Conservation (phyloP, 306 rosid species). For the Senna tora region DNA sequence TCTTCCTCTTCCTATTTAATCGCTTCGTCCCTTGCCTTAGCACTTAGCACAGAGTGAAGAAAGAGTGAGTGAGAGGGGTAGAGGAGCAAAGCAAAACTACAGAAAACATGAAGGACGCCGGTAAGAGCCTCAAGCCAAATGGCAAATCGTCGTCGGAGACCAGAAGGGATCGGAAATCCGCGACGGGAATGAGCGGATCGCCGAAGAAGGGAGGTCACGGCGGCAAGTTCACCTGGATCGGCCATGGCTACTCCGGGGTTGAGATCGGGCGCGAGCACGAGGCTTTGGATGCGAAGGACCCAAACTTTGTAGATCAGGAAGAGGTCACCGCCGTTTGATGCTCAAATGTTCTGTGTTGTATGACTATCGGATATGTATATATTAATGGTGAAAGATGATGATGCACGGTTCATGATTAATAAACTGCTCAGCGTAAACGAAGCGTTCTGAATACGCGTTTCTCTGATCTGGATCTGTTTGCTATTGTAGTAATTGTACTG, state of each 20-base stretch:
- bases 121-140: slow-evolving; percentile 56
- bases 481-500: neutral
- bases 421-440: neutral
- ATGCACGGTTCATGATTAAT: neutral
- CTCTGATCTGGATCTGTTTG: slow-evolving; percentile 4
- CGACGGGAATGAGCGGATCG: slow-evolving; percentile 82
- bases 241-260: slow-evolving; percentile 50
- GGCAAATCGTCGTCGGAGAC: slow-evolving; percentile 49
- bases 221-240: slow-evolving; percentile 92
- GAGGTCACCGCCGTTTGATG: slow-evolving; percentile 54
- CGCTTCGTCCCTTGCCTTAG: neutral
- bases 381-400: neutral
- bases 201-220: slow-evolving; percentile 97
- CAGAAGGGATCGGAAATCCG: slow-evolving; percentile 76
- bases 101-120: slow-evolving; percentile 64
- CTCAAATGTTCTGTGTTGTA: slow-evolving; percentile 4
- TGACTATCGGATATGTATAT: slow-evolving; percentile 28
- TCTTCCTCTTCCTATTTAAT: neutral
- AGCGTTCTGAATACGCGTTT: neutral
- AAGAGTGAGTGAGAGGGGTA: neutral
- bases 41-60: neutral
- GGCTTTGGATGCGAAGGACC: slow-evolving; percentile 68
- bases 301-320: slow-evolving; percentile 76
- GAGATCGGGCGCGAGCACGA: slow-evolving; percentile 55
- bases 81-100: too few relatives aligned